Evolutionary conservation across 2,329 filamentous ascomycete species (phyloP).

Genomic region (Alternaria dauci): DNA sequence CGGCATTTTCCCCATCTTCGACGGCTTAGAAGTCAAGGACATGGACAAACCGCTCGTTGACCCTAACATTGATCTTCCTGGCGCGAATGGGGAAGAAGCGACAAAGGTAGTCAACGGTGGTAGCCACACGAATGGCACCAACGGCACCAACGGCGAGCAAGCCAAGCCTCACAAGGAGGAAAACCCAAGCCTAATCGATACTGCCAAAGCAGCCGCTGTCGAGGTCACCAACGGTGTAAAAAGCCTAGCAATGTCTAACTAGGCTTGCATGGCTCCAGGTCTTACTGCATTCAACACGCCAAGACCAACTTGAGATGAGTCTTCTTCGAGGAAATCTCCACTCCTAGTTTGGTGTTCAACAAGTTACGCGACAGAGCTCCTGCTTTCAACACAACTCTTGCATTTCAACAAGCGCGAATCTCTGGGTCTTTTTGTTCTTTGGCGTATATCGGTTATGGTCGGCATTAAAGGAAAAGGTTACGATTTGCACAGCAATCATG

Average conservation of each 20-base stretch:
- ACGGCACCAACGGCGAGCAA: conserved; percentile 26
- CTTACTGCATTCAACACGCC: conserved; percentile 47
- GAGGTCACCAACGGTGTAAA: conserved; percentile 45
- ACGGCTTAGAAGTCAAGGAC: conserved; percentile 74
- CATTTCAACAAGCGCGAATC: conserved; percentile 31
- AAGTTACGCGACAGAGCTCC: conserved; percentile 6
- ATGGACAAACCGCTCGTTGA: conserved; percentile 60
- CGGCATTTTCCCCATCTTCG: conserved; percentile 85
- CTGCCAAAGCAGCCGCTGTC: conserved; percentile 38
- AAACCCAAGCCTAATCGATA: conserved; percentile 31
- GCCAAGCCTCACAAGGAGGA: conserved; percentile 24
- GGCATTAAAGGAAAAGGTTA: background rate
- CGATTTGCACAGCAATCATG: conserved; percentile 7
- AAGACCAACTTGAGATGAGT: conserved; percentile 31
- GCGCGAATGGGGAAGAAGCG: conserved; percentile 14
- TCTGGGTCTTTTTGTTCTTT: conserved; percentile 1
- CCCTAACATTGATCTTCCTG: conserved; percentile 19
- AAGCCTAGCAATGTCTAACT: conserved; percentile 37
- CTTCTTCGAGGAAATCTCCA: conserved; percentile 2
- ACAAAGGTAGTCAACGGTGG: conserved; percentile 17
- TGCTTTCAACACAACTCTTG: conserved; percentile 35
- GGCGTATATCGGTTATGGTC: background rate
- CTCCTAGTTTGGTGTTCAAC: conserved; percentile 10
- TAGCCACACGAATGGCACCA: conserved; percentile 22
- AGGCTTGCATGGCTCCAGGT: conserved; percentile 26